phyloP scores from a whole-genome alignment of 768 basidiomycete genomes.

The Trametes villosa region DNA sequence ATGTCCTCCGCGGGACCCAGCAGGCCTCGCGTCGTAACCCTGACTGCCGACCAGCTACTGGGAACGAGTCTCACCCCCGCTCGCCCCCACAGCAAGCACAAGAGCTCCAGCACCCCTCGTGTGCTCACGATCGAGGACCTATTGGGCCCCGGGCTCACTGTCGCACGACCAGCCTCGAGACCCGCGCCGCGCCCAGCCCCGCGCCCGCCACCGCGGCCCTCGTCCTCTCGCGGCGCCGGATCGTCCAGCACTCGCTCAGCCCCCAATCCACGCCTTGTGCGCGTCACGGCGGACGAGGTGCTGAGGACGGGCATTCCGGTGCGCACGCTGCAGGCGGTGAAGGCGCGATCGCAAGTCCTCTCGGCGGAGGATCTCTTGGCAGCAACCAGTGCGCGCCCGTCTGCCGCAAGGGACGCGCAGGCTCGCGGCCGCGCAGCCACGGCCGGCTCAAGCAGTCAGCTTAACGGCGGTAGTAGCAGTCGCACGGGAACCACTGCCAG shows the following conservation, averaged over 20 bases:
- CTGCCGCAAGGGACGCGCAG: neutral
- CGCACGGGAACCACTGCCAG: neutral
- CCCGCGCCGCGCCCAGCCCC: conserved; percentile 5
- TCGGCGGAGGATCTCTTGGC: conserved; percentile 64
- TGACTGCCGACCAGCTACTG: conserved; percentile 23
- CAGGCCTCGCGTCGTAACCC: conserved; percentile 16
- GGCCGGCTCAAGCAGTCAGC: neutral
- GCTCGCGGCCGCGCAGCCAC: neutral
- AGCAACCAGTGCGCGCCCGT: conserved; percentile 17
- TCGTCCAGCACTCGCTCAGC: conserved; percentile 1
- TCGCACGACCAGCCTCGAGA: conserved; percentile 8
- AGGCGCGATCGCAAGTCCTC: conserved; percentile 39
- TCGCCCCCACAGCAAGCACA: conserved; percentile 9
- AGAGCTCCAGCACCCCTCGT: conserved; percentile 9
- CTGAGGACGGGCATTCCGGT: conserved; percentile 20
- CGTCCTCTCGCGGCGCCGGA: neutral
- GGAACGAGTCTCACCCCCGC: conserved; percentile 16
- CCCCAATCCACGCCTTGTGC: conserved; percentile 3
- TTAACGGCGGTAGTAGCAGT: neutral
- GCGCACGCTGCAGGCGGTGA: conserved; percentile 19
- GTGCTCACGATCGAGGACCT: conserved; percentile 20
- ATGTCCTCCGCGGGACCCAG: conserved; percentile 10
- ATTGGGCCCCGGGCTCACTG: conserved; percentile 18
- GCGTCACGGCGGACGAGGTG: conserved; percentile 21
- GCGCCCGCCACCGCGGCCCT: neutral